Base-by-base conservation (phyloP, 306 rosid species). In the Medicago arabica region DNA sequence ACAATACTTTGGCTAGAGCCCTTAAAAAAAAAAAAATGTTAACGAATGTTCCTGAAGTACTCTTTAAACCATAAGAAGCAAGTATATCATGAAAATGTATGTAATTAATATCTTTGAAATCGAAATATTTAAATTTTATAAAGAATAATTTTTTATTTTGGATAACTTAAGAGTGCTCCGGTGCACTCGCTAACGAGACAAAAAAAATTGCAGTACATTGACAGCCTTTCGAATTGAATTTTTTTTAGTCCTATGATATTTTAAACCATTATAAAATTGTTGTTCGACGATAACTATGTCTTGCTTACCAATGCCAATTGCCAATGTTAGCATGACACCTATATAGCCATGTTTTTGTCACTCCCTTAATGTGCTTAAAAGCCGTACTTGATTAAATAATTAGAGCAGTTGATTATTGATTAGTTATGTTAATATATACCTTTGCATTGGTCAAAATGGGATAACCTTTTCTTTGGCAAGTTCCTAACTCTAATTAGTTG, bases 311-410 rank as follows among this genome's bases (percentile, higher is more conserved):
- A 36, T 16, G 28, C 71, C 87, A 73, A 61, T 83, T 21, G 50
- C 77, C 85, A 77, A 74, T 83, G 75, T 49, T 57, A 9, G n/a
- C 46, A 13, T 11, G 9, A 40, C 85, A 83, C 66, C 21, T 36
- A 15, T 6, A 55, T 31, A 39, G 13, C 46, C 41, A 23, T 25
- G 28, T 81, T 66, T 64, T 4, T 23, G 12, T 21, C 53, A 59
- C 57, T 76, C 8, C 15, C 43, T 18, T 28, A 59, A 15, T 31
- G 16, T 58, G 39, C 10, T 61, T 28, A 28, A 3, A 8, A 68
- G 53, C 28, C 9, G 4, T 3, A 67, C 47, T 43, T 58, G 12
- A 62, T 23, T 66, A 67, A 60, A 34, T 49, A 67, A 71, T 84
- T 7, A 36, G 46, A 72, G 51, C 53, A 64, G 71, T 67, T 75